Conservation (phyloP, 257 asterid genomes). For the Gardenia jasminoides region DNA sequence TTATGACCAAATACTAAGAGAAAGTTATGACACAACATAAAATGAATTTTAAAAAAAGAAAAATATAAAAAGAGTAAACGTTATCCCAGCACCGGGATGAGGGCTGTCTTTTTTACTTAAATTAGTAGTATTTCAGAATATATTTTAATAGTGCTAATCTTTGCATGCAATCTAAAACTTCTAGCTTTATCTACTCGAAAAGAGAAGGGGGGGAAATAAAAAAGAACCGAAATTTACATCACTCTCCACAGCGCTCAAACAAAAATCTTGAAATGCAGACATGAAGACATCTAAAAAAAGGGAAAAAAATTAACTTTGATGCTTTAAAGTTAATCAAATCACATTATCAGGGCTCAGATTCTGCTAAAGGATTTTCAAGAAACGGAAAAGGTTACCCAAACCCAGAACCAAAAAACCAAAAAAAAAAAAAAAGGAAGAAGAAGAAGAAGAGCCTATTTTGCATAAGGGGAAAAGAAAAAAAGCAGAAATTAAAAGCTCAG, state of each 20-base stretch:
- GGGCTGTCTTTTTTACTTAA: neutral
- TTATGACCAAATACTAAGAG: no score
- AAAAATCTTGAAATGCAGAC: neutral
- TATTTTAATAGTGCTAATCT: no score
- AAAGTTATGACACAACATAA: neutral
- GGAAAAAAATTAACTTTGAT: neutral
- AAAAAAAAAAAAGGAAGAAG: no score
- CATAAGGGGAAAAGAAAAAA: no score
- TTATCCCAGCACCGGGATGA: neutral
- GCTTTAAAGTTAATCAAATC: neutral
- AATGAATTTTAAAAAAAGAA: neutral
- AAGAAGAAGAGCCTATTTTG: neutral
- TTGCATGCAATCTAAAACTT: constrained; percentile 17
- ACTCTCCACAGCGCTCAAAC: neutral
- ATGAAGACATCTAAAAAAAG: neutral
- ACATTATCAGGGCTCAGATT: neutral
- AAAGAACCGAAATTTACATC: neutral
- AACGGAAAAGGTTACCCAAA: neutral
- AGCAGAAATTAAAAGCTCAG: neutral
- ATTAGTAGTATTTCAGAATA: no score
- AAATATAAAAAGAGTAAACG: neutral
- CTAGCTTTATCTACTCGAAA: neutral
- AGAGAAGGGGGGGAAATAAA: neutral
- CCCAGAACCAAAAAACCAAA: neutral
- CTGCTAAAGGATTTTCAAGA: neutral